Evolutionary conservation across 1,284 basidiomycete species (phyloP), one percentile per base, ranked within the genome.

Genomic region (Ustilago esculenta): DNA sequence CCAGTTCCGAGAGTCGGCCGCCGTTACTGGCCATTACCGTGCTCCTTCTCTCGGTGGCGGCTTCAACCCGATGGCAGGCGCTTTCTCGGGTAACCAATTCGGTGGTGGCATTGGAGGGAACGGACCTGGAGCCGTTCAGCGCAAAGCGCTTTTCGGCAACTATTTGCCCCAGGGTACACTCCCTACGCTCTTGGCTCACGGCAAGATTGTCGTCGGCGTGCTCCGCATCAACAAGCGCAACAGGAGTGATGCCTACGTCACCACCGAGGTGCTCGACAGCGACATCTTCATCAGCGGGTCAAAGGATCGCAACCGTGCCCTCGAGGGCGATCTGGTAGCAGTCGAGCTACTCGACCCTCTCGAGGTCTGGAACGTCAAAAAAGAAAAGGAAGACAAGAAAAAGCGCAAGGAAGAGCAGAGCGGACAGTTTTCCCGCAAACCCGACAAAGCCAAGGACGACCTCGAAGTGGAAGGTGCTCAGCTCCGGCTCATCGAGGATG

Each of bases 381-480:
- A 98, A 85, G 96, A 98, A 85, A 99, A 99, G 85, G 95, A 98
- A 83, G 96, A 98, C 85, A 99, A 99, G 77, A 81, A 81, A 72
- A 76, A 77, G 71, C 72, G 77, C 51, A 99, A 99, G 87, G 96
- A 99, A 84, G 96, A 99, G 84, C 94, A 94, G 80, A 96, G 92
- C 82, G 92, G 94, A 76, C 84, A 85, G 44, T 23, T 51, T 21
- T 89, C 88, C 44, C 90, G 94, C 79, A 94, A 92, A 84, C 91
- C 94, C 72, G 96, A 98, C 85, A 99, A 99, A 88, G 98, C 98
- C 87, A 97, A 97, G 84, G 96, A 99, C 80, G 96, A 98, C 77
- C 94, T 98, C 24, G 96, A 99, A 82, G 96, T 99, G 30, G 96
- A 99, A 85, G 96, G 96, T 7, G 95, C 98, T 83, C 95, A 94